Evolutionary conservation across 1,139 yeast species (phyloP).

Genomic region (Candida tropicalis): DNA sequence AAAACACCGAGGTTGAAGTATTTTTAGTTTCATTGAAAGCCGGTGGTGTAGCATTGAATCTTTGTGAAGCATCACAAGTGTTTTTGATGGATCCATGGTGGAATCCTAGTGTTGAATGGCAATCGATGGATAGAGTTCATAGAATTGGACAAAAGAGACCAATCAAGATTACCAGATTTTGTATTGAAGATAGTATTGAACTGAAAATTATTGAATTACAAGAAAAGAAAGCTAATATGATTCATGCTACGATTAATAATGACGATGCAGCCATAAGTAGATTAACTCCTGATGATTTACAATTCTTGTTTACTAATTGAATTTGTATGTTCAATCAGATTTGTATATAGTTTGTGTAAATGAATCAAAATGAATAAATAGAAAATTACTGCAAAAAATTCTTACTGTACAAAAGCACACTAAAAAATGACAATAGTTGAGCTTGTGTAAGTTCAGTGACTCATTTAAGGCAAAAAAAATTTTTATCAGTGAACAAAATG

Average conservation of each 20-base stretch:
- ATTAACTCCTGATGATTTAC: slow-evolving; percentile 90
- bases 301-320: slow-evolving; percentile 82
- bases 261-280: slow-evolving; percentile 89
- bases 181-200: slow-evolving; percentile 96
- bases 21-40: slow-evolving; percentile 94
- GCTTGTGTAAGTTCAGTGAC: no score
- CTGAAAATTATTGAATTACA: slow-evolving; percentile 93
- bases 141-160: slow-evolving; percentile 96
- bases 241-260: slow-evolving; percentile 89
- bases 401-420: background rate
- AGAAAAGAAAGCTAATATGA: slow-evolving; percentile 97
- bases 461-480: slow-evolving; percentile 5
- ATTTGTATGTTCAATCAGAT: no score
- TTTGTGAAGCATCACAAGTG: slow-evolving; percentile 96
- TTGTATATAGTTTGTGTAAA: background rate
- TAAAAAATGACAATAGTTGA: background rate
- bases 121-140: slow-evolving; percentile 96
- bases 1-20: slow-evolving; percentile 87
- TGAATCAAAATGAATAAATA: background rate
- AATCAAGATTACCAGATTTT: slow-evolving; percentile 87
- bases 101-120: slow-evolving; percentile 99
- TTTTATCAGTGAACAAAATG: no score
- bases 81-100: slow-evolving; percentile 98
- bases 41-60: slow-evolving; percentile 95
- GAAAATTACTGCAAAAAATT: slow-evolving; percentile 3